phyloP scores from a whole-genome alignment of 805 yeast genomes.

The Wickerhamiella allomyrinae region DNA sequence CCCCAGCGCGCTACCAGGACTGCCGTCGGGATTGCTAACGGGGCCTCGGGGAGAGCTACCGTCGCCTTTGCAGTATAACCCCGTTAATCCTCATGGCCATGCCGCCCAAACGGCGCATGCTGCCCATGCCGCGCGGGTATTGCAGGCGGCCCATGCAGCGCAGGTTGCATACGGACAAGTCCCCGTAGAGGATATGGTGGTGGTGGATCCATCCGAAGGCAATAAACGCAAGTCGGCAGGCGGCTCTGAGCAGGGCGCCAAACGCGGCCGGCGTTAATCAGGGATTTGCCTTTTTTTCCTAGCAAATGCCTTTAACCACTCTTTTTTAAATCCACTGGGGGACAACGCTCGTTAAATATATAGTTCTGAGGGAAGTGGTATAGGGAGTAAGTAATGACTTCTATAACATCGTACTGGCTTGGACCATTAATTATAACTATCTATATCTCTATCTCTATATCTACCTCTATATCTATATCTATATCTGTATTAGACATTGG shows the following conservation, averaged over 20 bases:
- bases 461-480: too few species aligned
- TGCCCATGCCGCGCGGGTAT: not conserved
- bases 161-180: too few species aligned
- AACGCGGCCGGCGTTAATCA: not conserved
- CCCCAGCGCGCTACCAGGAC: conserved; percentile 1
- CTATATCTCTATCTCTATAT: not conserved
- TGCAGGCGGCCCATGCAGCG: not conserved
- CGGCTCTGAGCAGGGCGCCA: not conserved
- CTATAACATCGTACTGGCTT: too few species aligned
- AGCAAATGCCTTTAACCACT: too few species aligned
- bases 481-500: too few species aligned
- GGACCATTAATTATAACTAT: not conserved
- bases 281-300: not conserved
- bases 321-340: too few species aligned
- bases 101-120: not conserved
- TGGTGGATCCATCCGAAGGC: too few species aligned
- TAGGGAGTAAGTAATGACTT: too few species aligned
- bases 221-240: not conserved
- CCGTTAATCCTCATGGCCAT: not conserved
- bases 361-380: too few species aligned
- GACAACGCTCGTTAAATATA: too few species aligned
- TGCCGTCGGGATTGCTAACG: not conserved
- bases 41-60: not conserved
- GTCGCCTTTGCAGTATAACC: not conserved
- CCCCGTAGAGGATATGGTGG: too few species aligned